phyloP scores from a whole-genome alignment of 192 early-diverging fungal species.

The Umbelopsis sp. region DNA sequence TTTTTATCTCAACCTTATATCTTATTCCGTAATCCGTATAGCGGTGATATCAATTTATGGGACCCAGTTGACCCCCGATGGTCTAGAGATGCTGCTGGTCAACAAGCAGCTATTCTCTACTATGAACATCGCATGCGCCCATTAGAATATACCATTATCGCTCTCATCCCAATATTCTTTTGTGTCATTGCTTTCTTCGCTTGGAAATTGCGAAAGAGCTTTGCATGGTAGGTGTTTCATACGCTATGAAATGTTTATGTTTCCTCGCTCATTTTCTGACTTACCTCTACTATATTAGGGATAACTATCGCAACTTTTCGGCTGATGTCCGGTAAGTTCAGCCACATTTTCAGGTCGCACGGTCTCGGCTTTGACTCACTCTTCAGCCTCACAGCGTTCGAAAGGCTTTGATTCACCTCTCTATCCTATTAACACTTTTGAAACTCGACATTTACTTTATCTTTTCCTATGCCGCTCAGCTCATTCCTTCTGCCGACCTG shows the following conservation, averaged over 20 bases:
- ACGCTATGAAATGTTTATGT: background rate
- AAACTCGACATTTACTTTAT: conserved; percentile 51
- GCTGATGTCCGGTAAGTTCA: conserved; percentile 40
- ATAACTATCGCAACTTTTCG: conserved; percentile 47
- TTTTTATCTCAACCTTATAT: background rate
- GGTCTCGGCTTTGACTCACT: background rate
- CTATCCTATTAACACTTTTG: conserved; percentile 42
- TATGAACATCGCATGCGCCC: conserved; percentile 39
- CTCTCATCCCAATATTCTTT: conserved; percentile 38
- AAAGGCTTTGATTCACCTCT: conserved; percentile 30
- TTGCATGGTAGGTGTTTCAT: conserved; percentile 37
- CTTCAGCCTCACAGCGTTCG: conserved; percentile 7
- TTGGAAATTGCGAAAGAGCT: conserved; percentile 36
- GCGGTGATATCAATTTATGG: conserved; percentile 17
- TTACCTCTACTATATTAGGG: background rate
- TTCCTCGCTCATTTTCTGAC: background rate
- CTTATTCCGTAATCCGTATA: background rate
- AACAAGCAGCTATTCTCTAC: conserved; percentile 10
- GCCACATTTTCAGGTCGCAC: background rate
- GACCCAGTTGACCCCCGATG: conserved; percentile 21
- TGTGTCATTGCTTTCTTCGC: conserved; percentile 27
- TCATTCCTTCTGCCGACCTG: conserved; percentile 43
- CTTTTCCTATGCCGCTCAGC: conserved; percentile 43
- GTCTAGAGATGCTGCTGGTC: conserved; percentile 6
- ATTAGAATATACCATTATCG: conserved; percentile 48